These are phyloP conservation scores for Leptosphaerulina australis DNA, from an alignment of 2,329 filamentous ascomycete genomes.

Conservation along the genomic window DNA sequence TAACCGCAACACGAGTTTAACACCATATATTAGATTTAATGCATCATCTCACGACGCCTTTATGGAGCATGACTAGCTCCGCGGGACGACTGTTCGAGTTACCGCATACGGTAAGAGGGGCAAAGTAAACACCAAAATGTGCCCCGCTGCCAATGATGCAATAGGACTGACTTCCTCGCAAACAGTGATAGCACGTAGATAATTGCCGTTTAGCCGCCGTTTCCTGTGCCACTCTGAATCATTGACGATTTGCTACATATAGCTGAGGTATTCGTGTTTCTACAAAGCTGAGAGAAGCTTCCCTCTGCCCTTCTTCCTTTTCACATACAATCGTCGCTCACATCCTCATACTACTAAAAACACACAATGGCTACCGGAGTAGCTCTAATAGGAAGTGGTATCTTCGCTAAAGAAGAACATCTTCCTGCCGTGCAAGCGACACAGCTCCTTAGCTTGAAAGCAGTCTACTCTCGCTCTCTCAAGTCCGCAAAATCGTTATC, in stretches of 20 bases:
- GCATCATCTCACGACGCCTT: neutral
- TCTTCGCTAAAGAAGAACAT: slow-evolving; percentile 66
- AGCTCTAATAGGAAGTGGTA: slow-evolving; percentile 67
- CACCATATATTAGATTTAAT: neutral
- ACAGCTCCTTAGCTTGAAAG: slow-evolving; percentile 62
- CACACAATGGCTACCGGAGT: slow-evolving; percentile 54
- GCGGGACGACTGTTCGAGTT: slow-evolving; percentile 21
- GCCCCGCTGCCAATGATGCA: slow-evolving; percentile 17
- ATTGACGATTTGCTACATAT: neutral
- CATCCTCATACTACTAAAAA: neutral
- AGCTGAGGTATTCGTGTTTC: neutral
- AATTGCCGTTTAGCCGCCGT: slow-evolving; percentile 31
- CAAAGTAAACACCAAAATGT: slow-evolving; percentile 17
- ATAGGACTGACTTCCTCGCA: neutral
- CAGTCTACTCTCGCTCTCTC: slow-evolving; percentile 69
- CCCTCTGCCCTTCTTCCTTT: too few relatives aligned
- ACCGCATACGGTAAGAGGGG: slow-evolving; percentile 27
- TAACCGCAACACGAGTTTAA: neutral
- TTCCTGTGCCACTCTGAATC: slow-evolving; percentile 6
- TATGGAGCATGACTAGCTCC: neutral
- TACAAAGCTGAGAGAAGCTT: neutral
- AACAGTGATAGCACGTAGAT: neutral
- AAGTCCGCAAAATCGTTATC: slow-evolving; percentile 57
- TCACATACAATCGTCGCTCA: neutral
- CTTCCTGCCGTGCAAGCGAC: slow-evolving; percentile 66